Conservation (phyloP, 495 filamentous ascomycete species). For the Penicillium ochrochloron region DNA sequence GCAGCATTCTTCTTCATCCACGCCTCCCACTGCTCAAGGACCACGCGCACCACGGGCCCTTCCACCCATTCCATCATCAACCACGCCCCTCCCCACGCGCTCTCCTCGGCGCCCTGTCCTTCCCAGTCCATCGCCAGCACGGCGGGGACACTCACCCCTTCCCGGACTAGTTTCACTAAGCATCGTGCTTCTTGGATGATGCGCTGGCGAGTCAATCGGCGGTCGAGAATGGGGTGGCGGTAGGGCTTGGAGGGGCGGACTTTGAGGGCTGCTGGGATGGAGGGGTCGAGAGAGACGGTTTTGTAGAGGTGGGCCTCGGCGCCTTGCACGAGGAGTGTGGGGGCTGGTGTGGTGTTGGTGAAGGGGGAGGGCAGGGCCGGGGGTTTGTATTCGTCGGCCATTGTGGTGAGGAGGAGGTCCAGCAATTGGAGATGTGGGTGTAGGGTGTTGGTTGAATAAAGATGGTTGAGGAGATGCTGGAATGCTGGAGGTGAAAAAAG, state of each 20-base stretch:
- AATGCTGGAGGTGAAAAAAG: slow-evolving; percentile 9
- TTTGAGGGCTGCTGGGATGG: slow-evolving; percentile 80
- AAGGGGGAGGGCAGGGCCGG: slow-evolving; percentile 68
- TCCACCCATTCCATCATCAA: slow-evolving; percentile 89
- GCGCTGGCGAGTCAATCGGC: slow-evolving; percentile 81
- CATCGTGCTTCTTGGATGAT: slow-evolving; percentile 87
- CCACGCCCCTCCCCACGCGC: slow-evolving; percentile 71
- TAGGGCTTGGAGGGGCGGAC: slow-evolving; percentile 92
- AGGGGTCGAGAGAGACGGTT: slow-evolving; percentile 74
- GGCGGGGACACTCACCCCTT: slow-evolving; percentile 78
- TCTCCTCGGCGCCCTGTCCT: slow-evolving; percentile 33
- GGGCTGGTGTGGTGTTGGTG: slow-evolving; percentile 59
- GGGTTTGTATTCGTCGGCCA: slow-evolving; percentile 37
- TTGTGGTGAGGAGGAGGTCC: slow-evolving; percentile 7
- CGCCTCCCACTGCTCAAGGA: slow-evolving; percentile 67
- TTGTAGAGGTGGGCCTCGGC: slow-evolving; percentile 94
- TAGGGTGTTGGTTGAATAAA: not conserved
- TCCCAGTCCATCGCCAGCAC: slow-evolving; percentile 77
- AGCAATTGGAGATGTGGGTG: slow-evolving; percentile 5
- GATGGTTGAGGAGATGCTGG: not conserved
- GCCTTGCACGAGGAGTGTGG: slow-evolving; percentile 79
- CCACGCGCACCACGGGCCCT: slow-evolving; percentile 68
- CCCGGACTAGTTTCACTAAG: slow-evolving; percentile 70
- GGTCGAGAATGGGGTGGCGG: slow-evolving; percentile 89
- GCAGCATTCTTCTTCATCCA: slow-evolving; percentile 40